These are phyloP conservation scores for Passiflora organensis DNA, from an alignment of 345 rosid species.

Conservation along the genomic window DNA sequence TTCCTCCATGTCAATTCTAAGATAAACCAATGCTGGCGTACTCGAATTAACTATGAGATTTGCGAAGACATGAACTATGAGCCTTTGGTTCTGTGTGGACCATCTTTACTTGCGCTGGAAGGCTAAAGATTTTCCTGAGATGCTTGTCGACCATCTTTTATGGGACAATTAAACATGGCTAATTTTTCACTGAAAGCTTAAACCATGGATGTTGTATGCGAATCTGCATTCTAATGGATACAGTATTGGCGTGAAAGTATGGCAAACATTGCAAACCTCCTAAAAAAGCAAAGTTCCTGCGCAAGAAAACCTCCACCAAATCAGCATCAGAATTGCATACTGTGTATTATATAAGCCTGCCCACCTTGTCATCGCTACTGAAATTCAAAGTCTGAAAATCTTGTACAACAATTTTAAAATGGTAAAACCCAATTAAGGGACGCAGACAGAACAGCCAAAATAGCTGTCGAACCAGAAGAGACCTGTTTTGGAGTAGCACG, in stretches of 20 bases:
- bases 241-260: constrained; percentile 9
- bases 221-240: not conserved
- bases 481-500: constrained; percentile 5
- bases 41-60: too few relatives aligned
- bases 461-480: constrained; percentile 14
- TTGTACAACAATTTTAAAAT: not conserved
- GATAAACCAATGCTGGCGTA: constrained; percentile 11
- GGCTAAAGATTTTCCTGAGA: too few relatives aligned
- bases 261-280: not conserved
- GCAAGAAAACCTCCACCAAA: constrained; percentile 12
- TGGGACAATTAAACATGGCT: too few relatives aligned
- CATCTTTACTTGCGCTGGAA: too few relatives aligned
- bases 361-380: constrained; percentile 32
- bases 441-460: constrained; percentile 10
- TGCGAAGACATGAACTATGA: not conserved
- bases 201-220: not conserved
- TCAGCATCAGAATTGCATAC: constrained; percentile 14
- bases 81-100: too few relatives aligned
- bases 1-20: constrained; percentile 14
- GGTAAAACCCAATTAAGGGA: not conserved
- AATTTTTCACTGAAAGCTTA: not conserved
- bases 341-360: constrained; percentile 3
- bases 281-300: not conserved
- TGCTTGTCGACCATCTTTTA: too few relatives aligned
- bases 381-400: constrained; percentile 8